Base-by-base conservation (phyloP, 345 rosid genomes). In the Brassica incana region DNA sequence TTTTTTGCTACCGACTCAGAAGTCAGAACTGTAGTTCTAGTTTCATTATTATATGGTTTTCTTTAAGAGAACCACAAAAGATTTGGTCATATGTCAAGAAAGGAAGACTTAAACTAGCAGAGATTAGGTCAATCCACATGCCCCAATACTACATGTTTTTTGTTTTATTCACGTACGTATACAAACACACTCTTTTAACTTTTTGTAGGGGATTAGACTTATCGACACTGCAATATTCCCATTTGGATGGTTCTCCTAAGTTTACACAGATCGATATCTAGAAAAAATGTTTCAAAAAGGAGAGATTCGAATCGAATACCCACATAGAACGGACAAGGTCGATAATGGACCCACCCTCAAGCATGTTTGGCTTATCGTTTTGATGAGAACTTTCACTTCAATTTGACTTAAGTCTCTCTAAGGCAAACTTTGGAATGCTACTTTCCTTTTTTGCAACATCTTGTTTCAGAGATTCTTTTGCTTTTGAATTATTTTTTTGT, bases 261-360 rank as follows among this genome's bases (percentile, higher is more conserved):
- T 69, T 62, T 12, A 16, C 0, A 43, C 4, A 43, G 11, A 32
- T 32, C 14, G 40, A 67, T 73, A 40, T 67, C 14, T 4, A 1
- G 15, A 68, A 11, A 73, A 27, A 3, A 14, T 11, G 56, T 45
- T 30, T 50, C 6, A 2, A 18, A 15, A 52, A 61, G 38, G 36
- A 32, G 69, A 65, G 77, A 76, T 76, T 76, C 69, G 83, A 71
- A 70, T 76, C 77, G 60, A 71, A 25, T 45, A 32, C 69, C 43
- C 84, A 81, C 84, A 59, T 48, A 67, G 52, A 72, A 81, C 27
- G 84, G 84, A 72, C 77, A 35, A 48, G 80, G 50, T 72, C 65
- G 20, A 72, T 8, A 60, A 48, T 72, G 74, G 80, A 8, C 78
- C 84, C 80, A 81, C 84, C 11, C 65, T 14, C 80, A 76, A 81